Conservation (phyloP, 1,284 basidiomycete species). For the Ganoderma sinense region DNA sequence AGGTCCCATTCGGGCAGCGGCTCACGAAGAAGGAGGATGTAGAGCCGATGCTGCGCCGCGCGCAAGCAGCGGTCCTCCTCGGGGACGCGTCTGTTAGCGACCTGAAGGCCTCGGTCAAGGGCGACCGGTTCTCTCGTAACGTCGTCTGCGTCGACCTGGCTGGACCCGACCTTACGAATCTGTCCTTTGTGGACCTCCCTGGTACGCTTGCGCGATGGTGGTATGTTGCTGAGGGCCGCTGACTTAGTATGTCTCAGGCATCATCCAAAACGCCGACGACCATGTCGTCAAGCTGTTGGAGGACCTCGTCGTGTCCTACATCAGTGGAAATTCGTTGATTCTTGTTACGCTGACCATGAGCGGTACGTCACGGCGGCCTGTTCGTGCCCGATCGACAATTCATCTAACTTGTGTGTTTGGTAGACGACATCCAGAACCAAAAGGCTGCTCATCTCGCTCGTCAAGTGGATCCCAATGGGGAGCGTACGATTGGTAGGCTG, state of each 20-base stretch:
- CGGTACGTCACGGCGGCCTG: constrained; percentile 43
- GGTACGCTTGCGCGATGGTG: constrained; percentile 35
- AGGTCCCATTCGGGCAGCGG: constrained; percentile 44
- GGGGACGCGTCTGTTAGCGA: not conserved
- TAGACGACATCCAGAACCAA: constrained; percentile 74
- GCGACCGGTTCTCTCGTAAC: constrained; percentile 48
- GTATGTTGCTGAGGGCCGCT: not conserved
- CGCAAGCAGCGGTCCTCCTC: constrained; percentile 50
- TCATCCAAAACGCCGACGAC: constrained; percentile 61
- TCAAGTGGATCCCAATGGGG: constrained; percentile 56
- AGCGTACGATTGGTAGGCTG: constrained; percentile 63
- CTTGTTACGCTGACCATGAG: constrained; percentile 69
- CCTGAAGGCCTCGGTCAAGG: not conserved
- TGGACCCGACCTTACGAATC: constrained; percentile 51
- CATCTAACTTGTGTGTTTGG: not conserved
- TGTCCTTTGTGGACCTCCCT: constrained; percentile 55
- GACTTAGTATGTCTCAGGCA: constrained; percentile 43
- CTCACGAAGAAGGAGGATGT: constrained; percentile 47
- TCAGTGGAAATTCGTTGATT: constrained; percentile 53
- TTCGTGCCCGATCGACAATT: not conserved
- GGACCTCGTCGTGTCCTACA: constrained; percentile 54
- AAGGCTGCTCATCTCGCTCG: constrained; percentile 59
- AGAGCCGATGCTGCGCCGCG: constrained; percentile 49
- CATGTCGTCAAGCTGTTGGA: constrained; percentile 52
- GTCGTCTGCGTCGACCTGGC: constrained; percentile 52